Evolutionary conservation across 2,329 filamentous ascomycete genomes (phyloP).

Genomic region (Cryoendolithus antarcticus): DNA sequence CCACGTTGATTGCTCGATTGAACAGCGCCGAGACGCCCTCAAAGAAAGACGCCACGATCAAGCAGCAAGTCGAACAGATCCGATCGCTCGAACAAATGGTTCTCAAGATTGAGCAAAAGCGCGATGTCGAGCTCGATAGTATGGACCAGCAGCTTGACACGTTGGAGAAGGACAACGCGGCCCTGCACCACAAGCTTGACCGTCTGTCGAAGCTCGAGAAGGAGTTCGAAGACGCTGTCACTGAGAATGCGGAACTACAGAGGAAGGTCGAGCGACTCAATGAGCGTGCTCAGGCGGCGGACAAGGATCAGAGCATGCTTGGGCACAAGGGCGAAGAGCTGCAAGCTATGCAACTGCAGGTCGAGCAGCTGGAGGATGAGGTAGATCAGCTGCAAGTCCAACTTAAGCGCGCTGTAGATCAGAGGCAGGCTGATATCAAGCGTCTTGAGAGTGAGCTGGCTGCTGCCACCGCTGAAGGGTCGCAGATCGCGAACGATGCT

Average conservation of each 20-base stretch:
- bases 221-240: constrained; percentile 19
- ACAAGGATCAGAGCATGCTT: constrained; percentile 18
- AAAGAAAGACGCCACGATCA: constrained; percentile 25
- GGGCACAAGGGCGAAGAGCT: constrained; percentile 17
- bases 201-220: constrained; percentile 19
- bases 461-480: constrained; percentile 13
- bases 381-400: constrained; percentile 29
- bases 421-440: constrained; percentile 25
- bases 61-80: constrained; percentile 24
- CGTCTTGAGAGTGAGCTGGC: constrained; percentile 32
- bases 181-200: constrained; percentile 6
- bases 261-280: constrained; percentile 13
- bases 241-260: constrained; percentile 18
- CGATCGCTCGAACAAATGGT: constrained; percentile 20
- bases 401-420: constrained; percentile 20
- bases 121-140: constrained; percentile 23
- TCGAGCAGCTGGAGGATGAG: constrained; percentile 26
- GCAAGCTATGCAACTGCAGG: constrained; percentile 15
- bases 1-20: constrained; percentile 21
- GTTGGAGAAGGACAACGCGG: constrained; percentile 10
- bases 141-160: constrained; percentile 17
- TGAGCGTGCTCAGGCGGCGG: constrained; percentile 11
- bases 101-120: constrained; percentile 22
- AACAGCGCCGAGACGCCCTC: constrained; percentile 25
- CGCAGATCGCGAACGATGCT: constrained; percentile 13